phyloP scores from a whole-genome alignment of 345 rosid species.

The Pistacia vera region DNA sequence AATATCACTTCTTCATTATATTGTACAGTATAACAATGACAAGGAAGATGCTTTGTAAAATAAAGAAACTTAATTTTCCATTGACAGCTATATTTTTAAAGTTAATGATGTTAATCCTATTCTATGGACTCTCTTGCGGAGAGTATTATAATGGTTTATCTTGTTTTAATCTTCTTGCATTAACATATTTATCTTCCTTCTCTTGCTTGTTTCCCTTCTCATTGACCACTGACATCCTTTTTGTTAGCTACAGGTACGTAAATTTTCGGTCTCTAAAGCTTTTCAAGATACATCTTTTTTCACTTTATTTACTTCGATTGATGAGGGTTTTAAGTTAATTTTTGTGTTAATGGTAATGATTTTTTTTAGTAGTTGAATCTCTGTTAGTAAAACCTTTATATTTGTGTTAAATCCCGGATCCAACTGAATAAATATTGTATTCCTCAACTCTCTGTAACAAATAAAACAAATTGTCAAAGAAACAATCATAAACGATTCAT shows the following conservation, averaged over 20 bases:
- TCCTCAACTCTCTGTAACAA: too few relatives aligned
- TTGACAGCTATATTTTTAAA: background rate
- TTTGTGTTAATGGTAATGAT: too few relatives aligned
- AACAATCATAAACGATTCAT: too few relatives aligned
- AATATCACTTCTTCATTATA: background rate
- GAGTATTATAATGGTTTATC: background rate
- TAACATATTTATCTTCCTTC: background rate
- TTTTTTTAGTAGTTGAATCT: too few relatives aligned
- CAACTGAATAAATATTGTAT: too few relatives aligned
- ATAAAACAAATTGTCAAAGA: too few relatives aligned
- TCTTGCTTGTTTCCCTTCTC: background rate
- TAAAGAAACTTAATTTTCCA: background rate
- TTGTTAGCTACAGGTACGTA: background rate
- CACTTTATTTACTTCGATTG: too few relatives aligned
- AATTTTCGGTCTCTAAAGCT: too few relatives aligned
- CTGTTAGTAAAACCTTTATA: too few relatives aligned
- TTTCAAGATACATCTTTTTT: too few relatives aligned
- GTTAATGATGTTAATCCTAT: conserved; percentile 3
- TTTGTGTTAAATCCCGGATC: too few relatives aligned
- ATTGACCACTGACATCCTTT: background rate
- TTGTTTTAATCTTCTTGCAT: background rate
- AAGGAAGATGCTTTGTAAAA: background rate
- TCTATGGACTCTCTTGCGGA: background rate
- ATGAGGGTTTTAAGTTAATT: too few relatives aligned
- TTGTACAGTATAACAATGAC: background rate